Percentiles rank a stretch among this genome's conserved stretches.
Conservation (phyloP, 139 green algal species). For the Haematococcus lacustris region DNA sequence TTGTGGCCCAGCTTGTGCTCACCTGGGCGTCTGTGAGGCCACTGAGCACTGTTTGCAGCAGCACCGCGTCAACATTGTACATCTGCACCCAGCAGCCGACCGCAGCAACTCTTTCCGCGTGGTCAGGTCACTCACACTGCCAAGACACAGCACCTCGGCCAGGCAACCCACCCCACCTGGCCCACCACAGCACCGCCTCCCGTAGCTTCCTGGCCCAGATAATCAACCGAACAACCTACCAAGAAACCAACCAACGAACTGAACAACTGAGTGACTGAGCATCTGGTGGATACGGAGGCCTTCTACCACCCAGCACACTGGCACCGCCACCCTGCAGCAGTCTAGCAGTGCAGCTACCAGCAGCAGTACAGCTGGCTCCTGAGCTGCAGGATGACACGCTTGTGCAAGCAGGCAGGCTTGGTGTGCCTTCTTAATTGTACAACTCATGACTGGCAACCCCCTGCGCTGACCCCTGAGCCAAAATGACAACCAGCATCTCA, state of each 20-base stretch:
- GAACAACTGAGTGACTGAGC: too few species aligned
- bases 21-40: constrained; percentile 26
- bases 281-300: too few species aligned
- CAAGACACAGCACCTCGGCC: not conserved
- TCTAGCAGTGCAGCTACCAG: not conserved
- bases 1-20: too few species aligned
- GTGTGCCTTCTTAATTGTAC: not conserved
- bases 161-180: not conserved
- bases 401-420: not conserved
- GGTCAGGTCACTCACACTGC: not conserved
- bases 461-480: not conserved
- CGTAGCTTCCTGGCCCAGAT: not conserved
- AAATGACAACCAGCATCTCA: too few species aligned
- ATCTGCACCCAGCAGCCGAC: not conserved
- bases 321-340: too few species aligned
- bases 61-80: constrained; percentile 15
- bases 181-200: too few species aligned
- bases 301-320: too few species aligned
- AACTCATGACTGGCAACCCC: not conserved
- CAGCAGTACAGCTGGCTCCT: not conserved
- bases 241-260: too few species aligned
- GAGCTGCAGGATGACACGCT: not conserved
- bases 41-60: constrained; percentile 22
- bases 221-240: too few species aligned
- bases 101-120: not conserved